A percentile compares a stretch with the other conserved stretches of the same genome.
phyloP scores from a whole-genome alignment of 192 early-diverging fungal genomes.

The Backusella psychrophila region DNA sequence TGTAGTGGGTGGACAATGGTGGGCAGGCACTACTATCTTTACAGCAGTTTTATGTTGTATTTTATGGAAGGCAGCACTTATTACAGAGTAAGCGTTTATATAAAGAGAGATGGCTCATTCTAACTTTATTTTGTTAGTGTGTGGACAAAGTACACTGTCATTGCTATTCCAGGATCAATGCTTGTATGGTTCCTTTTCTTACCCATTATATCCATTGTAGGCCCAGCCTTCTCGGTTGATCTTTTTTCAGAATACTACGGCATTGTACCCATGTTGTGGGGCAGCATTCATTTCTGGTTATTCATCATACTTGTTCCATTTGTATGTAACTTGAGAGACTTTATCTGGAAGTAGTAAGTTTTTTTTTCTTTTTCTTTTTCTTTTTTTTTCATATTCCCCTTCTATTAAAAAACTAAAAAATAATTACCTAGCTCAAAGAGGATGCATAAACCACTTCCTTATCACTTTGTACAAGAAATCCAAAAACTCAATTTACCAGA shows the following conservation, averaged over 20 bases:
- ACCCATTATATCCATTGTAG: conserved; percentile 76
- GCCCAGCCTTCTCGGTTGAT: conserved; percentile 56
- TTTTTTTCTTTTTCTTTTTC: neutral
- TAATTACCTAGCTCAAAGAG: conserved; percentile 47
- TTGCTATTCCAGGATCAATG: conserved; percentile 90
- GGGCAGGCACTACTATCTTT: conserved; percentile 87
- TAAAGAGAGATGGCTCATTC: neutral
- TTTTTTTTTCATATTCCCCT: neutral
- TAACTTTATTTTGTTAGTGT: conserved; percentile 43
- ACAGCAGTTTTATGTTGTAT: conserved; percentile 87
- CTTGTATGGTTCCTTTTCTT: conserved; percentile 86
- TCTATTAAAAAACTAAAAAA: neutral
- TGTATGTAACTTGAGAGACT: conserved; percentile 85
- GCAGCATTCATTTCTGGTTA: conserved; percentile 83
- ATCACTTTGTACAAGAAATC: conserved; percentile 99
- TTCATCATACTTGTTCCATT: conserved; percentile 83
- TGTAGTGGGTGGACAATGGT: conserved; percentile 81
- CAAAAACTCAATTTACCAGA: conserved; percentile 99
- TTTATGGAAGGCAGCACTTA: conserved; percentile 87
- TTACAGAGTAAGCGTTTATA: conserved; percentile 62
- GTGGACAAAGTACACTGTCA: conserved; percentile 94
- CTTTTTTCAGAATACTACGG: conserved; percentile 76
- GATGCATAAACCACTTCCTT: conserved; percentile 76
- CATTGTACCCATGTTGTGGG: conserved; percentile 62
- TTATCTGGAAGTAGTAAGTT: conserved; percentile 92